These are phyloP conservation scores for Buxus sempervirens DNA, from an alignment of 164 flowering plant species.

Conservation along the genomic window DNA sequence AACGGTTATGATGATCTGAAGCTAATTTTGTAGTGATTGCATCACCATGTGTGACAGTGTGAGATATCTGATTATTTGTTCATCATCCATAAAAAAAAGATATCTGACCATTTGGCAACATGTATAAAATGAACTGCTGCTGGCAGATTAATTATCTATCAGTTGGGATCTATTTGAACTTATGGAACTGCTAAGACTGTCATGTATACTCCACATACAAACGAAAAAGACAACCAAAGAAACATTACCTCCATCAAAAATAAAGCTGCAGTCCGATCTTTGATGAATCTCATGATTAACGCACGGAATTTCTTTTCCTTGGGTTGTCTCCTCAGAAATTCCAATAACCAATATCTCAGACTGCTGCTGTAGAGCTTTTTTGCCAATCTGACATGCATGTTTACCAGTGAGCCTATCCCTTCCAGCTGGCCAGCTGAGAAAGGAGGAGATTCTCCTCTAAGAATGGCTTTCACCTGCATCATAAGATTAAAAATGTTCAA, in stretches of 20 bases:
- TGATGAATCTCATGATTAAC: constrained; percentile 78
- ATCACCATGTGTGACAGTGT: neutral
- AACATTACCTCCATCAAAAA: constrained; percentile 66
- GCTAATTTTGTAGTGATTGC: neutral
- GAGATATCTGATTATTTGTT: no score
- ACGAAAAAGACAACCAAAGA: no score
- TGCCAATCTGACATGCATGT: constrained; percentile 50
- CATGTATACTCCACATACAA: neutral
- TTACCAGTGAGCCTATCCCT: constrained; percentile 64
- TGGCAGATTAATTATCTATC: neutral
- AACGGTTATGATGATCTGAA: no score
- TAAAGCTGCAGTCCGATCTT: constrained; percentile 74
- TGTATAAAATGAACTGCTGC: neutral
- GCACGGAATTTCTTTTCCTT: constrained; percentile 63
- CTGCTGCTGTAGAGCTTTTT: constrained; percentile 57
- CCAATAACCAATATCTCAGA: constrained; percentile 89
- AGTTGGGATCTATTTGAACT: neutral
- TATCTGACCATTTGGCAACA: neutral
- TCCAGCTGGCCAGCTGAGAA: constrained; percentile 84
- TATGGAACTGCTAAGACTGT: neutral
- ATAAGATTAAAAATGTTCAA: neutral
- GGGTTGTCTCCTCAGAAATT: constrained; percentile 78
- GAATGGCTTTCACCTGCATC: constrained; percentile 77
- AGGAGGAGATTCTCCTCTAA: constrained; percentile 73
- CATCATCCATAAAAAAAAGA: no score